Evolutionary conservation across 495 filamentous ascomycete genomes (phyloP), one percentile per base, ranked within the genome.

Genomic region (Tetracladium setigerum): DNA sequence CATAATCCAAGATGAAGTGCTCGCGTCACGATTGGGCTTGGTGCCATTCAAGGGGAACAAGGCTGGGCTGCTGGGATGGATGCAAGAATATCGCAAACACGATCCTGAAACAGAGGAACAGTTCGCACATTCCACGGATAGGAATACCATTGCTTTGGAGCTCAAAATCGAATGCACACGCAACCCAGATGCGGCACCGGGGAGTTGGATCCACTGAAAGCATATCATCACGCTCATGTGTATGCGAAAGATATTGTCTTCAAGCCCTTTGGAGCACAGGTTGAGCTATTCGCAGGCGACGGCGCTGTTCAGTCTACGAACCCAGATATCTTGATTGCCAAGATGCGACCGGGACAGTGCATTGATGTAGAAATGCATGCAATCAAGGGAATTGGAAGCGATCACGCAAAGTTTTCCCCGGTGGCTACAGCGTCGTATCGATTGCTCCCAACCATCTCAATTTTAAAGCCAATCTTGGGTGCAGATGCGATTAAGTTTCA

Each of bases 351-450:
- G 0, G 87, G 86, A 0, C 94, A 99, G 71, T 75, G 77, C 53
- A 83, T 99, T 54, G 72, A 86, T 46, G 63, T 95, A 47, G 77
- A 84, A 48, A 78, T 91, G 75, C 89, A 95, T 67, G 87, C 86
- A 65, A 77, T 91, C 65, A 96, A 95, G 66, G 94, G 94, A 18
- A 83, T 92, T 45, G 94, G 94, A 13, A 83, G 81, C 47, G 92
- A 97, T 67, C 94, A 99, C 65, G 86, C 94, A 39, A 99, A 99
- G 62, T 99, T 91, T 73, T 95, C 87, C 1, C 94, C 94, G 22
- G 94, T 99, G 15, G 90, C 91, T 4, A 95, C 94, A 0, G 91
- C 92, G 8, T 82, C 82, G 33, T 99, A 99, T 68, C 79, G 94
- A 14, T 73, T 99, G 8, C 61, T 99, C 53, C 94, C 94, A 1